A percentile compares a stretch with the other conserved stretches of the same genome.
These are phyloP conservation scores for Boletus reticuloceps DNA, from an alignment of 768 basidiomycete species.

Conservation along the genomic window DNA sequence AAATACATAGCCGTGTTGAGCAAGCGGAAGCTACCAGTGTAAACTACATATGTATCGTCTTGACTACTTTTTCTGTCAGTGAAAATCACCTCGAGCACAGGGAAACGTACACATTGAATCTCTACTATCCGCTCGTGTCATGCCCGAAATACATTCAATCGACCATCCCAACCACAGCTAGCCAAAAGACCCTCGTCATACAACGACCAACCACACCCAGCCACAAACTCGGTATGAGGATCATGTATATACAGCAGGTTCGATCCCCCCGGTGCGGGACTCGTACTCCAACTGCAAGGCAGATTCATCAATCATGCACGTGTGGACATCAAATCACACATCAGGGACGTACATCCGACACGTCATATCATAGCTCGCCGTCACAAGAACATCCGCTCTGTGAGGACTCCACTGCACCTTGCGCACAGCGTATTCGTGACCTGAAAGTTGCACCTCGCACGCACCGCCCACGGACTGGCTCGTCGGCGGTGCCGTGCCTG, in stretches of 20 bases:
- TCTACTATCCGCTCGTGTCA: constrained; percentile 13
- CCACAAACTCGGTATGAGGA: constrained; percentile 92
- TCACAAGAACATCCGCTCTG: constrained; percentile 64
- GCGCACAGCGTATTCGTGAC: constrained; percentile 89
- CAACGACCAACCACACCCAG: constrained; percentile 89
- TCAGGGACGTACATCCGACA: constrained; percentile 70
- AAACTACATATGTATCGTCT: too few species aligned
- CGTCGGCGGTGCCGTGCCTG: constrained; percentile 49
- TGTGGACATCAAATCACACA: background rate
- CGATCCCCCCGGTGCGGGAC: constrained; percentile 43
- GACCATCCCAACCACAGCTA: constrained; percentile 51
- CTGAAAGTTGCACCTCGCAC: constrained; percentile 69
- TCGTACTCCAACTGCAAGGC: constrained; percentile 68
- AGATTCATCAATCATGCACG: background rate
- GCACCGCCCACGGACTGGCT: constrained; percentile 60
- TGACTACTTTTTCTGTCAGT: too few species aligned
- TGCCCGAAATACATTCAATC: constrained; percentile 69
- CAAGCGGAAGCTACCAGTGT: too few species aligned
- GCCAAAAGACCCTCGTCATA: constrained; percentile 85
- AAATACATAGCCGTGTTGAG: too few species aligned
- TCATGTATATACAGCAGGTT: constrained; percentile 73
- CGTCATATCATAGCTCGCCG: constrained; percentile 92
- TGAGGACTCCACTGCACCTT: constrained; percentile 91
- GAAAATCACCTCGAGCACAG: too few species aligned
- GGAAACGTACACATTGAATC: background rate